Evolutionary conservation across 305 asterid species (phyloP).

Genomic region (Fraxinus velutina): DNA sequence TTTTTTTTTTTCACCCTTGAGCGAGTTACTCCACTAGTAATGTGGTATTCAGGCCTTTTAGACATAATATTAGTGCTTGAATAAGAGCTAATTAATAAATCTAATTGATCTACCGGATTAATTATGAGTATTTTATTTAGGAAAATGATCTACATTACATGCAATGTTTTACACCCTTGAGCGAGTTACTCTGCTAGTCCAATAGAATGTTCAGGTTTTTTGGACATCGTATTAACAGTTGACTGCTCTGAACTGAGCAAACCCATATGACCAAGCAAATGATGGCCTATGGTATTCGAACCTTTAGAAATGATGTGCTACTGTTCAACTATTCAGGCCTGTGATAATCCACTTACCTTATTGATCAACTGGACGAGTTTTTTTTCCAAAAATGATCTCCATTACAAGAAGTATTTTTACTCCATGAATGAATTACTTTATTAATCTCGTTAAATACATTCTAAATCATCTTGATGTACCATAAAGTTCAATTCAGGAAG

Average conservation of each 20-base stretch:
- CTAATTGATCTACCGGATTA: background rate
- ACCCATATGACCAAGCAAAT: background rate
- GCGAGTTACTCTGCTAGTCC: background rate
- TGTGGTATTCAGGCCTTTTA: background rate
- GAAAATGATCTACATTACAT: background rate
- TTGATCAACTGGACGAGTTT: conserved; percentile 16
- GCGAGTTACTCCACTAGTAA: background rate
- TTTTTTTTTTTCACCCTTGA: background rate
- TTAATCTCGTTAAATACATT: background rate
- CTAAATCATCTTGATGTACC: background rate
- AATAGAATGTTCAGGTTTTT: background rate
- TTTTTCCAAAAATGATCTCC: background rate
- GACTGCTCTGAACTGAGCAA: background rate
- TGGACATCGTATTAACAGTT: background rate
- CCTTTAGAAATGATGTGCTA: background rate
- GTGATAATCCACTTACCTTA: background rate
- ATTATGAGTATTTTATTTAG: background rate
- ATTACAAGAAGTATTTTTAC: background rate
- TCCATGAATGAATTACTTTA: conserved; percentile 3
- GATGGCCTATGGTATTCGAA: background rate
- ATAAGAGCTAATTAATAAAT: background rate
- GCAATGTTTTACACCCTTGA: background rate
- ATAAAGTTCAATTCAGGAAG: background rate
- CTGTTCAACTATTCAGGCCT: background rate
- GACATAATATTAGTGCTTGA: background rate